Conservation (phyloP, 192 early-diverging fungal species). For the Geranomyces variabilis region DNA sequence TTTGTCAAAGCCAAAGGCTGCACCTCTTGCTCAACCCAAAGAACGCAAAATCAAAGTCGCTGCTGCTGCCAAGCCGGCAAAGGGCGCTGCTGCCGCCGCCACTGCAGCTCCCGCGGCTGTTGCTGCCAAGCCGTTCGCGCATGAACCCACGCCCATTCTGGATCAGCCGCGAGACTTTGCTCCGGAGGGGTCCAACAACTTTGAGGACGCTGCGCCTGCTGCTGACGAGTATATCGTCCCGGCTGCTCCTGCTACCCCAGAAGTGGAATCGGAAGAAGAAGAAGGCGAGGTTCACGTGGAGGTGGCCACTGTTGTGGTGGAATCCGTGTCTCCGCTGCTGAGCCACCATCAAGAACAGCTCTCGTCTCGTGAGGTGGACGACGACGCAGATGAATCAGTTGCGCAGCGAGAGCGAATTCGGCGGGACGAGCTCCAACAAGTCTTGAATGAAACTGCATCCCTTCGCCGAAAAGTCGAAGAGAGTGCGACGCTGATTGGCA, state of each 20-base stretch:
- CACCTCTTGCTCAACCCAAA: background rate
- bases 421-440: background rate
- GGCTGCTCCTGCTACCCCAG: background rate
- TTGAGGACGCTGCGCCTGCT: conserved; percentile 8
- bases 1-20: conserved; percentile 16
- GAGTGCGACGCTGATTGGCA: background rate
- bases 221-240: conserved; percentile 10
- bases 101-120: no score
- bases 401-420: background rate
- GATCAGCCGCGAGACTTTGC: background rate
- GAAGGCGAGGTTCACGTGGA: background rate
- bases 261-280: background rate
- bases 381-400: background rate
- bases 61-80: background rate
- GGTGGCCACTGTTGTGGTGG: background rate
- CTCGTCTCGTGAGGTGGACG: background rate
- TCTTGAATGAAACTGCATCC: background rate
- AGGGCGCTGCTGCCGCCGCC: no score
- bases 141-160: background rate
- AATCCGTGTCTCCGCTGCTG: background rate
- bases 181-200: no score
- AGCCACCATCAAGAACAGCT: background rate
- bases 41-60: background rate
- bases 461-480: background rate
- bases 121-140: background rate